Percentiles rank a stretch among this genome's conserved stretches.
Conservation (phyloP, 345 rosid genomes). For the Gynandropsis gynandra region DNA sequence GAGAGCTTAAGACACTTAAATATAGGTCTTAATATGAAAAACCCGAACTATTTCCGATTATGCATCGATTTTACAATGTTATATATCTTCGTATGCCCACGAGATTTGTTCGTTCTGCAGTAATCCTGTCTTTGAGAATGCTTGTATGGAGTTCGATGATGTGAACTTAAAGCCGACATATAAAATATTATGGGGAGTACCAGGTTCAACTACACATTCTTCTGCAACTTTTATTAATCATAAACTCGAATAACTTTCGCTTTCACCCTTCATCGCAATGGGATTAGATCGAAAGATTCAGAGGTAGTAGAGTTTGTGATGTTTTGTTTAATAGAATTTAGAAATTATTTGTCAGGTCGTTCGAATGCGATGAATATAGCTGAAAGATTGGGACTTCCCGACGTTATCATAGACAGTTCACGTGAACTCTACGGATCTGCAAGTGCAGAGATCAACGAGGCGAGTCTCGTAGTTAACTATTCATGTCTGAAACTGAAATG, state of each 20-base stretch:
- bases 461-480: conserved; percentile 9
- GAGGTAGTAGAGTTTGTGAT: no score
- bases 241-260: not conserved
- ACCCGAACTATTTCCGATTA: not conserved
- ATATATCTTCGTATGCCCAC: conserved; percentile 4
- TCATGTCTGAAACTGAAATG: not conserved
- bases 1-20: conserved; percentile 85
- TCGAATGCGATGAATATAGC: conserved; percentile 88
- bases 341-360: conserved; percentile 46
- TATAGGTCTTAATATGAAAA: conserved; percentile 47
- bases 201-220: conserved; percentile 45
- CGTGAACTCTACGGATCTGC: conserved; percentile 66
- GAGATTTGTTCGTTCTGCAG: conserved; percentile 30
- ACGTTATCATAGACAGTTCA: conserved; percentile 41
- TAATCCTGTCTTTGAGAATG: conserved; percentile 73
- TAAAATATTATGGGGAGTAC: conserved; percentile 94
- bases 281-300: no score
- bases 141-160: conserved; percentile 97
- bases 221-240: not conserved
- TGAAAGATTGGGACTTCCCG: conserved; percentile 71
- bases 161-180: conserved; percentile 81
- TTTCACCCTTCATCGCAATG: not conserved
- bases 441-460: conserved; percentile 86
- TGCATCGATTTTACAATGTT: not conserved
- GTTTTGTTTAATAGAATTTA: conserved; percentile 4